These are phyloP conservation scores for Fusarium scirpi DNA, from an alignment of 2,329 filamentous ascomycete genomes.

Conservation along the genomic window DNA sequence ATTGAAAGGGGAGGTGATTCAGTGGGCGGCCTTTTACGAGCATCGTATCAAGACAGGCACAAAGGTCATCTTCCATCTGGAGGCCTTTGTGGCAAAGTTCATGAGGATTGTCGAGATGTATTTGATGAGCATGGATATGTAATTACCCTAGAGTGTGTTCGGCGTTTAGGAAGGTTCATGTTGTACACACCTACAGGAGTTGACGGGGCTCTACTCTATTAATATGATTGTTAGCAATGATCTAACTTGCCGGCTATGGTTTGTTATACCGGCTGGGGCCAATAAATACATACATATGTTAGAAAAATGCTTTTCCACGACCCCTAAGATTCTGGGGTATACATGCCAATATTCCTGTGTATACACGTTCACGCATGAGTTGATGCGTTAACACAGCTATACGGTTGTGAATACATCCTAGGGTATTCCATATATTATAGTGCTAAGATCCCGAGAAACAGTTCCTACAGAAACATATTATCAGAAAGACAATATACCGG, in stretches of 20 bases:
- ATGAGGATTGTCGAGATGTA: constrained; percentile 97
- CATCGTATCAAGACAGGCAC: constrained; percentile 91
- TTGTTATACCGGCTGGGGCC: not conserved
- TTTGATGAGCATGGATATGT: constrained; percentile 85
- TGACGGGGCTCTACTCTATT: constrained; percentile 14
- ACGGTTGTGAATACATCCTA: too few relatives aligned
- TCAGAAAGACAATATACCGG: too few relatives aligned
- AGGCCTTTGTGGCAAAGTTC: constrained; percentile 98
- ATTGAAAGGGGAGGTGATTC: constrained; percentile 91
- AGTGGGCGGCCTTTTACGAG: constrained; percentile 97
- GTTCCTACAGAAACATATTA: too few relatives aligned
- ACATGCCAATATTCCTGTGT: not conserved
- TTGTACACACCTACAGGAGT: constrained; percentile 25
- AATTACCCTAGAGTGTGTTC: constrained; percentile 40
- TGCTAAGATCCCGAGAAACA: too few relatives aligned
- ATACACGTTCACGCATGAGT: not conserved
- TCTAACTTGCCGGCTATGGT: not conserved
- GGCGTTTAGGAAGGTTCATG: constrained; percentile 45
- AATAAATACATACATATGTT: not conserved
- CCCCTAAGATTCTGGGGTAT: not conserved
- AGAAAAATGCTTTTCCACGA: not conserved
- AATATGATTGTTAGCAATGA: not conserved
- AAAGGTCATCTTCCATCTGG: constrained; percentile 97
- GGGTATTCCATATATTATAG: too few relatives aligned
- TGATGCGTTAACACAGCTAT: too few relatives aligned